phyloP scores from a whole-genome alignment of 2,329 filamentous ascomycete genomes.

The Stagonosporopsis vannaccii region DNA sequence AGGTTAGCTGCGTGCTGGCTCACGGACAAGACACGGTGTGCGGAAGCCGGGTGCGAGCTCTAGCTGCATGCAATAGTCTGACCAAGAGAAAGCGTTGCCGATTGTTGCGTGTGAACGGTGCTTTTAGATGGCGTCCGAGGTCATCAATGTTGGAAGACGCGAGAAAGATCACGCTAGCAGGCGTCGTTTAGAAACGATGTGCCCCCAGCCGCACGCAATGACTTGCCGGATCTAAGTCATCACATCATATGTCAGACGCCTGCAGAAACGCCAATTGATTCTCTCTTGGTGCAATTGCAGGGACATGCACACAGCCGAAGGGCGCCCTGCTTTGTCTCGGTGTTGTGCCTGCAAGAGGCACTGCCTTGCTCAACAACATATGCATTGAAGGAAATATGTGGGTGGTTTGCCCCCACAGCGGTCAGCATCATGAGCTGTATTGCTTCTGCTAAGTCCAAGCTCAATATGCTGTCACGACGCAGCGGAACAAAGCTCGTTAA shows the following conservation, averaged over 20 bases:
- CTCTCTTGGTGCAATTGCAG: conserved; percentile 21
- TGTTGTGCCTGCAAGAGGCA: conserved; percentile 14
- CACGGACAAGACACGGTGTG: conserved; percentile 26
- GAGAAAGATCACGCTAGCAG: conserved; percentile 36
- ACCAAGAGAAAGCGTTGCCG: conserved; percentile 35
- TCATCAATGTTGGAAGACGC: conserved; percentile 26
- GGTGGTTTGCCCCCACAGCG: conserved; percentile 22
- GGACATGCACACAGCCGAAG: conserved; percentile 21
- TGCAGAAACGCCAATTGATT: conserved; percentile 32
- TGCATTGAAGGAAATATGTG: conserved; percentile 20
- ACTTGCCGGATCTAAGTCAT: conserved; percentile 29
- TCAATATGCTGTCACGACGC: conserved; percentile 30
- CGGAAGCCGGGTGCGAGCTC: conserved; percentile 37
- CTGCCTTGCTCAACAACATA: conserved; percentile 29
- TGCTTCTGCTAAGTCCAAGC: conserved; percentile 34
- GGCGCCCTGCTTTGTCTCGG: conserved; percentile 14
- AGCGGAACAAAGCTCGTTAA: conserved; percentile 35
- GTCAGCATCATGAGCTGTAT: conserved; percentile 29
- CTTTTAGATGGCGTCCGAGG: conserved; percentile 26
- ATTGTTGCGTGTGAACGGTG: conserved; percentile 32
- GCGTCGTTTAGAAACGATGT: conserved; percentile 30
- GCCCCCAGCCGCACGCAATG: conserved; percentile 36
- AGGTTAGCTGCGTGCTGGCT: conserved; percentile 20
- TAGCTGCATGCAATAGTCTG: conserved; percentile 39
- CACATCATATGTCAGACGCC: conserved; percentile 25